Conservation (phyloP, 2,329 filamentous ascomycete species). For the Diplodia corticola region DNA sequence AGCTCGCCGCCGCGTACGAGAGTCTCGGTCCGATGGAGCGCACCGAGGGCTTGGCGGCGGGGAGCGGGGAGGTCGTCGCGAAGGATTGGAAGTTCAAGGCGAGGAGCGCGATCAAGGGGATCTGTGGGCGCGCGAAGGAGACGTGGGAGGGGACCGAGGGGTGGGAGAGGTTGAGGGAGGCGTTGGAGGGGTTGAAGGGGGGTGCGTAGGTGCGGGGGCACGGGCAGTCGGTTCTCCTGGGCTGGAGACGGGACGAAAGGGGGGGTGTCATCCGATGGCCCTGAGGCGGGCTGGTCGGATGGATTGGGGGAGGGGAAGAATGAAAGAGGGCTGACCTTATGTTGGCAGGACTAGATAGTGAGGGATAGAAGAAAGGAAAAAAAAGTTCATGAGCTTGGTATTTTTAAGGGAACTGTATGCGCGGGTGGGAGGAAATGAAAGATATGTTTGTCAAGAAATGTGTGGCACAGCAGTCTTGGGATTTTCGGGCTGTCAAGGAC, state of each 20-base stretch:
- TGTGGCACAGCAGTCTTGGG: not conserved
- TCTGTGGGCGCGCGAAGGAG: slow-evolving; percentile 79
- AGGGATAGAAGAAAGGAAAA: not conserved
- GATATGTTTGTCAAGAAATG: not conserved
- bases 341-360: not conserved
- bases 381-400: not conserved
- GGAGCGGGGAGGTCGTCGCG: slow-evolving; percentile 63
- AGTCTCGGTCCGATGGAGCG: slow-evolving; percentile 58
- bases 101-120: slow-evolving; percentile 76
- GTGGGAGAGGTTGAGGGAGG: slow-evolving; percentile 62
- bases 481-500: not conserved
- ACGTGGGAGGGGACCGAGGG: slow-evolving; percentile 76
- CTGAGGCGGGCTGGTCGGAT: too few species aligned
- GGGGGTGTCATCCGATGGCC: too few species aligned
- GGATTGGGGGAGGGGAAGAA: too few species aligned
- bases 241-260: too few species aligned
- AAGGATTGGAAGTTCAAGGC: slow-evolving; percentile 87
- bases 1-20: slow-evolving; percentile 80
- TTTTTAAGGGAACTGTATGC: too few species aligned
- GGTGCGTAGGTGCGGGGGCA: not conserved
- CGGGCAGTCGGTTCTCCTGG: too few species aligned
- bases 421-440: not conserved
- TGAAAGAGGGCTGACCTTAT: too few species aligned
- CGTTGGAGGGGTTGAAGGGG: slow-evolving; percentile 44
- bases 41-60: slow-evolving; percentile 54